A percentile compares a stretch with the other conserved stretches of the same genome.
phyloP scores from a whole-genome alignment of 2,329 filamentous ascomycete genomes.

The Cercospora beticola region DNA sequence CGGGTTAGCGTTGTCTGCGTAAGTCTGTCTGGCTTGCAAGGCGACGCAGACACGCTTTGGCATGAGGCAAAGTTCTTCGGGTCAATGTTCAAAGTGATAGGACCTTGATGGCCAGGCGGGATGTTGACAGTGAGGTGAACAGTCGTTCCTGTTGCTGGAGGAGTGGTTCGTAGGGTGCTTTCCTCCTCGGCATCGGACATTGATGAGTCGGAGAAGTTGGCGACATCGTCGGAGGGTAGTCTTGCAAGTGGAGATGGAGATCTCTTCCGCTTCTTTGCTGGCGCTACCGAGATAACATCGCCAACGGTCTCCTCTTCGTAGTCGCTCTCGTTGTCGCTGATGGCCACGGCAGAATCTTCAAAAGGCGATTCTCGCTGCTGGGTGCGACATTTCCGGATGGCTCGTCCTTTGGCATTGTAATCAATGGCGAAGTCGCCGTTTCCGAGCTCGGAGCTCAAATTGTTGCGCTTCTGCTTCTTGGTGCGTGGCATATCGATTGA shows the following conservation, averaged over 20 bases:
- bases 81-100: conserved; percentile 46
- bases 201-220: conserved; percentile 23
- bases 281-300: conserved; percentile 31
- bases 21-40: conserved; percentile 16
- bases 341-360: conserved; percentile 41
- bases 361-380: conserved; percentile 41
- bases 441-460: conserved; percentile 32
- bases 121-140: conserved; percentile 49
- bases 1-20: conserved; percentile 21
- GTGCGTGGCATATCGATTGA: conserved; percentile 20
- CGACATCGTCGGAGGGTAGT: conserved; percentile 24
- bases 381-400: conserved; percentile 42
- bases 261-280: conserved; percentile 35
- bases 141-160: conserved; percentile 21
- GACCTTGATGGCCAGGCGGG: conserved; percentile 47
- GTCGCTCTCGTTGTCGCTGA: conserved; percentile 40
- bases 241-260: conserved; percentile 30
- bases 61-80: conserved; percentile 19
- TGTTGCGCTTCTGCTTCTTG: conserved; percentile 23
- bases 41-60: not conserved
- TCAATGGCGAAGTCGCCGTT: conserved; percentile 32
- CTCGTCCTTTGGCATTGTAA: conserved; percentile 46
- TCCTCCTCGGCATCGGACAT: conserved; percentile 10
- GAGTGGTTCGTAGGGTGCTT: not conserved
- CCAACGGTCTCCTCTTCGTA: conserved; percentile 37